Conservation (phyloP, 169 alveolate genomes). For the Sarcocystis neurona region DNA sequence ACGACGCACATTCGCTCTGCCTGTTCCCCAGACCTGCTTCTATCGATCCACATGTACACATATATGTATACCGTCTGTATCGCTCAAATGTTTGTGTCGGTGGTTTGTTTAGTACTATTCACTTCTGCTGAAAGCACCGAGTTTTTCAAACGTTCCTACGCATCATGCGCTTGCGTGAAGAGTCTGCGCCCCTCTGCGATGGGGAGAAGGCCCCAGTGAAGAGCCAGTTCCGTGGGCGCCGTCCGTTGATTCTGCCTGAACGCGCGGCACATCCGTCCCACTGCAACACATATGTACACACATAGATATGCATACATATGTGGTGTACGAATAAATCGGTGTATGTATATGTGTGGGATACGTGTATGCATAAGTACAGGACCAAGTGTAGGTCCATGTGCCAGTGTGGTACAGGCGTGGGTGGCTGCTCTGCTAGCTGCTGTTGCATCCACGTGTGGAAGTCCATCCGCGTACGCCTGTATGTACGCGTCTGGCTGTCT, state of each 20-base stretch:
- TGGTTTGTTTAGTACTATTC: no score
- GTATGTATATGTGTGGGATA: background rate
- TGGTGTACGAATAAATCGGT: background rate
- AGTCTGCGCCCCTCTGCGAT: no score
- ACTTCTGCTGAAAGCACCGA: no score
- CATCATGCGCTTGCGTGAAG: no score
- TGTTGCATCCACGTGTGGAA: background rate
- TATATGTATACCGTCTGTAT: no score
- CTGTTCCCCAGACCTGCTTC: no score
- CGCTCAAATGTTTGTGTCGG: no score
- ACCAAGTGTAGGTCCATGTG: background rate
- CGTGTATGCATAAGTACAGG: background rate
- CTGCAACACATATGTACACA: background rate
- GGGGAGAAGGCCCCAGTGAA: no score
- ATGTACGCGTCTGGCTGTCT: background rate
- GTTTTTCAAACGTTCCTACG: no score
- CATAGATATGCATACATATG: background rate
- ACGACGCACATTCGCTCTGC: no score
- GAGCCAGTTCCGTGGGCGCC: no score
- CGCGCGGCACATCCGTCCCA: background rate
- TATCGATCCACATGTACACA: no score
- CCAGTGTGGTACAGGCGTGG: background rate
- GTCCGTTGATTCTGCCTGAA: background rate
- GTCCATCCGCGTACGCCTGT: background rate
- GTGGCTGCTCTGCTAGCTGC: background rate